A percentile compares a stretch with the other conserved stretches of the same genome.
These are phyloP conservation scores for Phialocephala sp. DNA, from an alignment of 2,329 filamentous ascomycete genomes.

Conservation along the genomic window DNA sequence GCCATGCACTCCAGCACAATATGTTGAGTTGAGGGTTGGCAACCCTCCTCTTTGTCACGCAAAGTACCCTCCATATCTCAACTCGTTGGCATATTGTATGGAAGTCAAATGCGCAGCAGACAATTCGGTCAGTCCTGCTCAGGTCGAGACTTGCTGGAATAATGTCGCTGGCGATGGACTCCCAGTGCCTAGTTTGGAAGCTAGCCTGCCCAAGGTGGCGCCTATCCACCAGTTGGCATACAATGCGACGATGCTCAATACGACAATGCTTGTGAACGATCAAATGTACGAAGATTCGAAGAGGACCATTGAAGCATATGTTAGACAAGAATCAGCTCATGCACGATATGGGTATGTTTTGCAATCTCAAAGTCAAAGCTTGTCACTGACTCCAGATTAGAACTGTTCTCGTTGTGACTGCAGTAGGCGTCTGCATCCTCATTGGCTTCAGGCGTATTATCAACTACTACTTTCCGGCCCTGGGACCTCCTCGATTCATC, in stretches of 20 bases:
- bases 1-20: slow-evolving; percentile 1
- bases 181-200: neutral
- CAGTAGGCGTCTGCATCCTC: slow-evolving; percentile 1
- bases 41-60: slow-evolving; percentile 1
- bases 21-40: neutral
- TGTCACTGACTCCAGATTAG: neutral
- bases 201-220: neutral
- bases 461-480: slow-evolving; percentile 1
- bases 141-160: slow-evolving; percentile 39
- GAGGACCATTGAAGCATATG: slow-evolving; percentile 3
- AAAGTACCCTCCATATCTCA: slow-evolving; percentile 21
- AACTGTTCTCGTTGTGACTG: slow-evolving; percentile 3
- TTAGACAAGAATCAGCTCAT: slow-evolving; percentile 7
- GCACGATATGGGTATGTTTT: slow-evolving; percentile 9
- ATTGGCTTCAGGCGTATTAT: slow-evolving; percentile 1
- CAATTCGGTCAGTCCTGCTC: slow-evolving; percentile 25
- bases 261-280: slow-evolving; percentile 24
- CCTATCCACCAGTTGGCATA: slow-evolving; percentile 6
- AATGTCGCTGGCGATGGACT: slow-evolving; percentile 8
- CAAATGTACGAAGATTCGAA: slow-evolving; percentile 3
- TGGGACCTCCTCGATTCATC: slow-evolving; percentile 7
- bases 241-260: slow-evolving; percentile 4
- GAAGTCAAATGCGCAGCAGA: slow-evolving; percentile 34
- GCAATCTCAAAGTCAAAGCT: neutral
- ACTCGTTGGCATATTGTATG: slow-evolving; percentile 42